These are phyloP conservation scores for Cryptosporidium sp. DNA, from an alignment of 169 alveolate species.

Conservation along the genomic window DNA sequence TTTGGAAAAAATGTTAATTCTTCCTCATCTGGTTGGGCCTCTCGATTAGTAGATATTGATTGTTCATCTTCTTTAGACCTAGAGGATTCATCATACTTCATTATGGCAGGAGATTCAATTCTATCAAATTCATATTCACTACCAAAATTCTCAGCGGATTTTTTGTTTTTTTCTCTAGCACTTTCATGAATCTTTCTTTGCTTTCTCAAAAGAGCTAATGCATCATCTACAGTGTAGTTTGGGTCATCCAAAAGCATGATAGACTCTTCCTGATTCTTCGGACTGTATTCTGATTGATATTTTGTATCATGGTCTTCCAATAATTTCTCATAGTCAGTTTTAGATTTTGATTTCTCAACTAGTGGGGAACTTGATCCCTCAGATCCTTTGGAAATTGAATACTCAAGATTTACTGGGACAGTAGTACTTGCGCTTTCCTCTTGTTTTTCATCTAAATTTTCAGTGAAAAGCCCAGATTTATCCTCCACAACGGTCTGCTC, in stretches of 20 bases:
- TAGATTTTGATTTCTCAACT: background rate
- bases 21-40: background rate
- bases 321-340: background rate
- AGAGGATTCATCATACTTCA: background rate
- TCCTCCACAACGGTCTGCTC: background rate
- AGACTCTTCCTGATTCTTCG: constrained; percentile 28
- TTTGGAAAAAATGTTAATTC: background rate
- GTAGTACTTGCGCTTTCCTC: background rate
- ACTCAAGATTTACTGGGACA: background rate
- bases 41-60: background rate
- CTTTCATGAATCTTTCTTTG: constrained; percentile 38
- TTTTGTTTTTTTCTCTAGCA: background rate
- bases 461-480: background rate
- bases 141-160: background rate
- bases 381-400: background rate
- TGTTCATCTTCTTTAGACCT: background rate
- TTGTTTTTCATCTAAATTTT: background rate
- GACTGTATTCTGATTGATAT: background rate
- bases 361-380: background rate
- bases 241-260: constrained; percentile 21
- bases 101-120: background rate
- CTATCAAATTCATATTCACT: background rate
- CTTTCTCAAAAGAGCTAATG: constrained; percentile 21
- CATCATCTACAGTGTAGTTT: constrained; percentile 57
- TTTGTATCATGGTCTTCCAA: background rate